Evolutionary conservation across 345 rosid genomes (phyloP), one percentile per base, ranked within the genome.

Genomic region (Eucalyptus regnans): DNA sequence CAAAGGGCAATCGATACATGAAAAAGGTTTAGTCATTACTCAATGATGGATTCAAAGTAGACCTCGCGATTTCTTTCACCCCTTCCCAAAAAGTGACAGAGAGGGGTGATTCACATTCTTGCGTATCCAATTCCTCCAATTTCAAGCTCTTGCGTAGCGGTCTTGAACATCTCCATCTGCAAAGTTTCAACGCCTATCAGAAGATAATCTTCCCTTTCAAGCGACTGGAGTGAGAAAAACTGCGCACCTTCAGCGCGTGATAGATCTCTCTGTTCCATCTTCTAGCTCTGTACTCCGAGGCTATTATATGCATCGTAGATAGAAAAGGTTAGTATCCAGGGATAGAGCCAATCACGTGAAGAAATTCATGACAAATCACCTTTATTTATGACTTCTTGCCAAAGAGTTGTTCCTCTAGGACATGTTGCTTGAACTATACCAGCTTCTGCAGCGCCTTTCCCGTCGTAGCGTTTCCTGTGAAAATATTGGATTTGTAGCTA

Each of bases 81-180:
- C 44, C 23, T 71, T 71, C 81, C 12, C 46, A 5, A 37, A 71
- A 71, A 71, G 81, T 71, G 44, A 33, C 20, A 29, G 62, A 10
- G 81, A 18, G 22, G 2, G 2, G 37, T 12, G 20, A 23, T 54
- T 90, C 86, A 90, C 91, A 87, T 33, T 44, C 89, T 87, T 41
- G 86, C 89, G 43, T 46, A 81, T 43, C 91, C 87, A 87, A 81
- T 62, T 23, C 87, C 58, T 50, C 91, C 87, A 87, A 27, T 84
- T 84, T 83, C 89, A 58, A 90, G 91, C 86, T 90, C 50, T 7
- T 14, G 31, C 46, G 49, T 7, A 9, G 89, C 10, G 54, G 3
- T 52, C 89, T 90, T 81, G 89, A 79, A 87, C 8, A 84, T 84
- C 86, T 90, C 91, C 89, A 60, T 90, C 91, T 87, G 84, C 85